Conservation (phyloP, 495 filamentous ascomycete species). For the Talaromyces nanjingensis region DNA sequence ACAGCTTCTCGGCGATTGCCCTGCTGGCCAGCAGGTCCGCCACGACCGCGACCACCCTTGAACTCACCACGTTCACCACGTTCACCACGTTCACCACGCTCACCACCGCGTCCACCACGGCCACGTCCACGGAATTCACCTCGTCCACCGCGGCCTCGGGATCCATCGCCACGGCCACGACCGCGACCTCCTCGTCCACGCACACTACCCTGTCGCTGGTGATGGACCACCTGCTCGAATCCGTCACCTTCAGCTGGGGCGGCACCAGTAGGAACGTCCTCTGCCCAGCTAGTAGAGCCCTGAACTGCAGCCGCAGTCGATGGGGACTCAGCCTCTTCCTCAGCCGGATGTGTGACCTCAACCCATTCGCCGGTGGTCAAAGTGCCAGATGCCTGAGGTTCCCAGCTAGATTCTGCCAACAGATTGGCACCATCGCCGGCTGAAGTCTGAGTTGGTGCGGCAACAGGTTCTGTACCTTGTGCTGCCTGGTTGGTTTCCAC, state of each 20-base stretch:
- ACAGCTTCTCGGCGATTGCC: constrained; percentile 13
- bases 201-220: constrained; percentile 42
- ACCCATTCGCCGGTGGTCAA: constrained; percentile 64
- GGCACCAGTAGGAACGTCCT: constrained; percentile 40
- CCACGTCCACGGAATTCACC: constrained; percentile 44
- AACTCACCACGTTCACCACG: constrained; percentile 32
- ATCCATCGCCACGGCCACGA: constrained; percentile 46
- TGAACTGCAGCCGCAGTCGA: constrained; percentile 37
- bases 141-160: constrained; percentile 49
- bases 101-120: constrained; percentile 27
- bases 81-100: constrained; percentile 15
- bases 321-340: constrained; percentile 65
- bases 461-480: constrained; percentile 20
- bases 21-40: constrained; percentile 33
- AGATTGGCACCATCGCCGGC: constrained; percentile 59
- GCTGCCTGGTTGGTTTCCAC: constrained; percentile 5
- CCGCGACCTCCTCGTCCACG: constrained; percentile 47
- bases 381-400: constrained; percentile 36
- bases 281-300: constrained; percentile 56
- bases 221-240: constrained; percentile 62
- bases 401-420: constrained; percentile 63
- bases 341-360: constrained; percentile 65
- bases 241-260: constrained; percentile 48
- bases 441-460: constrained; percentile 45
- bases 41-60: constrained; percentile 24